phyloP scores from a whole-genome alignment of 176 grass and related monocot species.

The Alopecurus myosuroides region DNA sequence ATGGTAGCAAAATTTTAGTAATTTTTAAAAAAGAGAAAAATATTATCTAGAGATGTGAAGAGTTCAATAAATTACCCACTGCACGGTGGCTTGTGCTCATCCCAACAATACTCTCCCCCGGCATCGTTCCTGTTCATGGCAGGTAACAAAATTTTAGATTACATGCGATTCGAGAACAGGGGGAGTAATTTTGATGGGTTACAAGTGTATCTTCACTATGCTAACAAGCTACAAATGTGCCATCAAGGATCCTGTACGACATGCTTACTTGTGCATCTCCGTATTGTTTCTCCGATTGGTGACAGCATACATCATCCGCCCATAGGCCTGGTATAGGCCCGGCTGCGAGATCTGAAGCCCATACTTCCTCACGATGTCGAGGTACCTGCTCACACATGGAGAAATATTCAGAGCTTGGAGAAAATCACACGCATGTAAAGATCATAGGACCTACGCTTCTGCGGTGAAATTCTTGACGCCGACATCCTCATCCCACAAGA shows the following conservation, averaged over 20 bases:
- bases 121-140: not conserved
- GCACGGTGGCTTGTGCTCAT: slow-evolving; percentile 19
- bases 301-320: not conserved
- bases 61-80: slow-evolving; percentile 8
- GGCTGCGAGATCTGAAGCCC: slow-evolving; percentile 40
- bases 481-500: slow-evolving; percentile 49
- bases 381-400: not conserved
- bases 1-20: no score
- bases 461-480: slow-evolving; percentile 1
- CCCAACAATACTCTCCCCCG: not conserved
- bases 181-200: not conserved
- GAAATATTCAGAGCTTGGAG: not conserved
- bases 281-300: not conserved
- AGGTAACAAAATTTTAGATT: not conserved
- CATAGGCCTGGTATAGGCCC: not conserved
- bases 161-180: no score
- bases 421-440: not conserved
- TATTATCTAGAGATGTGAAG: not conserved
- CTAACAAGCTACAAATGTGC: not conserved
- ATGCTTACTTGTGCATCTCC: slow-evolving; percentile 26
- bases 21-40: no score
- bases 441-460: not conserved
- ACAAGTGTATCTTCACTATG: no score
- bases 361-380: slow-evolving; percentile 8
- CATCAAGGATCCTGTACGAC: not conserved